Conservation (phyloP, 805 yeast species). For the Suhomyces sp. region DNA sequence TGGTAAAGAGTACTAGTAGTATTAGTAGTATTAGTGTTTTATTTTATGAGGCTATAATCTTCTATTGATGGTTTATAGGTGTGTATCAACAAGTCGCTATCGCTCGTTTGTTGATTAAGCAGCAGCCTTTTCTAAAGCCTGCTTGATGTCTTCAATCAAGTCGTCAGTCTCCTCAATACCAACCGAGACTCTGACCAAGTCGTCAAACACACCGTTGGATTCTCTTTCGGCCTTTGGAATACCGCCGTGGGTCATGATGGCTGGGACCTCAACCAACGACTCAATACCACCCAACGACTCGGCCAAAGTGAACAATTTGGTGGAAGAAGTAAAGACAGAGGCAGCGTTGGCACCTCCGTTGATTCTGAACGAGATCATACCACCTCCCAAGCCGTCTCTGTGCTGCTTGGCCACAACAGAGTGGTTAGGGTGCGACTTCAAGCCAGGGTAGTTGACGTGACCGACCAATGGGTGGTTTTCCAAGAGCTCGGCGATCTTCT, state of each 20-base stretch:
- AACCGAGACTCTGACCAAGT: constrained; percentile 58
- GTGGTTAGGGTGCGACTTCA: constrained; percentile 60
- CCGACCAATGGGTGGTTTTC: constrained; percentile 48
- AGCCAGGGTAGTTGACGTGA: constrained; percentile 82
- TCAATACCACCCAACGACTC: constrained; percentile 92
- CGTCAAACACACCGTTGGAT: constrained; percentile 76
- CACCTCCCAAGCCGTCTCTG: constrained; percentile 84
- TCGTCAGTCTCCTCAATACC: constrained; percentile 32
- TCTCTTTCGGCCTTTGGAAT: constrained; percentile 77
- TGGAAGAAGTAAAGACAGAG: constrained; percentile 64
- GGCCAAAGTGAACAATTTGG: constrained; percentile 78
- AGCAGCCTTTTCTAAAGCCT: constrained; percentile 51
- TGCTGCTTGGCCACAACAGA: constrained; percentile 70
- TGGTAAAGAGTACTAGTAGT: too few relatives aligned
- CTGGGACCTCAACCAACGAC: constrained; percentile 82
- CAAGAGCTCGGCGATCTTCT: constrained; percentile 65
- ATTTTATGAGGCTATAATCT: too few relatives aligned
- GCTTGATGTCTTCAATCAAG: constrained; percentile 42
- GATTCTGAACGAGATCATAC: constrained; percentile 86
- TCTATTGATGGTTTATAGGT: background rate
- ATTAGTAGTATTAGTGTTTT: too few relatives aligned
- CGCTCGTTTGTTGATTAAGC: constrained; percentile 6
- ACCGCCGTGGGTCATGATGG: constrained; percentile 90
- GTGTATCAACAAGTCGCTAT: background rate
- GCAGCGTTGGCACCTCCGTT: constrained; percentile 80